A percentile compares a stretch with the other conserved stretches of the same genome.
Conservation (phyloP, 1,139 yeast species). For the Blastobotrys serpentis region DNA sequence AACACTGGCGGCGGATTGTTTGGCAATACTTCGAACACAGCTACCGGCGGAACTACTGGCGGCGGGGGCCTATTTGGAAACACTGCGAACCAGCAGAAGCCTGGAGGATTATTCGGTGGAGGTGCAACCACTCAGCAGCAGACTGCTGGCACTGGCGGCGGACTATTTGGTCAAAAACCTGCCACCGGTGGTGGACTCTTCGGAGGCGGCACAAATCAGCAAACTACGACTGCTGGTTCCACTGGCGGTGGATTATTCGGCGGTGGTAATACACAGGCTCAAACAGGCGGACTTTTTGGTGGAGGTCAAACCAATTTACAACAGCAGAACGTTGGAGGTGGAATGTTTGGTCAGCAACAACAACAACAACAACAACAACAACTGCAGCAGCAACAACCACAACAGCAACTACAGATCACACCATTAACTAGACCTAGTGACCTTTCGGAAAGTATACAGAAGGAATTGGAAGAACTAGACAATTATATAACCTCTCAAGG, state of each 20-base stretch:
- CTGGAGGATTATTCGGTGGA: constrained; percentile 33
- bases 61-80: constrained; percentile 34
- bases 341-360: constrained; percentile 27
- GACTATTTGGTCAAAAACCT: constrained; percentile 29
- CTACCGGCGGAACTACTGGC: constrained; percentile 16
- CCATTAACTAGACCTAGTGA: constrained; percentile 88
- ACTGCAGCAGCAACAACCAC: constrained; percentile 43
- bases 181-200: constrained; percentile 28
- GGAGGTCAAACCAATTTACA: constrained; percentile 26
- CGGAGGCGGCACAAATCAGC: constrained; percentile 25
- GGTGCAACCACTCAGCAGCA: constrained; percentile 9
- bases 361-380: constrained; percentile 37
- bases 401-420: constrained; percentile 48
- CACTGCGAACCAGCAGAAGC: background rate
- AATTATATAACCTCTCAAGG: constrained; percentile 82
- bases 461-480: constrained; percentile 78
- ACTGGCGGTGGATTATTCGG: constrained; percentile 14
- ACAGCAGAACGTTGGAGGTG: constrained; percentile 23
- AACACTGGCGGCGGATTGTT: constrained; percentile 31
- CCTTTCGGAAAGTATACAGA: constrained; percentile 70
- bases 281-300: constrained; percentile 19
- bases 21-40: constrained; percentile 26
- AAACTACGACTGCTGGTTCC: constrained; percentile 3
- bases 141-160: constrained; percentile 24
- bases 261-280: no score